phyloP scores from a whole-genome alignment of 2,329 filamentous ascomycete species.

The Parafenestella ontariensis region DNA sequence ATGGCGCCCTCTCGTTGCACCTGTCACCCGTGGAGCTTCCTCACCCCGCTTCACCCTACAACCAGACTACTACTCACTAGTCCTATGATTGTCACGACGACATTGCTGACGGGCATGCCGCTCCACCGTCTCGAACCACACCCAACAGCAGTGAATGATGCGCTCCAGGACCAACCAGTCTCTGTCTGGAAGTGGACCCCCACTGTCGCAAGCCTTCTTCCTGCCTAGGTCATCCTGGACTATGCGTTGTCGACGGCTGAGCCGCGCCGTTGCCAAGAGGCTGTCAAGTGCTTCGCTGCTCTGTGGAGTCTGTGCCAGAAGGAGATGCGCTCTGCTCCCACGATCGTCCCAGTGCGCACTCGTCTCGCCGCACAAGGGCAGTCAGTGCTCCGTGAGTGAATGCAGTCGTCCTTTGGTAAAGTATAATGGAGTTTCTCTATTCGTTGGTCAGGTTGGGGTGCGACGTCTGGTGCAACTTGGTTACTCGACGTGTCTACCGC shows the following conservation, averaged over 20 bases:
- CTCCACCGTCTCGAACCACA: neutral
- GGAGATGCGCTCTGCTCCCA: neutral
- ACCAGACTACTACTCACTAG: neutral
- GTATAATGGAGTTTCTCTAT: no score
- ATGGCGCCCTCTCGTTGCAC: constrained; percentile 3
- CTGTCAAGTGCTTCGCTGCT: constrained; percentile 1
- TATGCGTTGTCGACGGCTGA: constrained; percentile 23
- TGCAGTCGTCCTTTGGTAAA: no score
- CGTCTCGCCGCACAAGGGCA: no score
- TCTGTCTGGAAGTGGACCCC: neutral
- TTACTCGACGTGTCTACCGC: no score
- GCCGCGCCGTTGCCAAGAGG: constrained; percentile 5
- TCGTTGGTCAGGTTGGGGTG: no score
- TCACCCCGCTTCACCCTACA: constrained; percentile 4
- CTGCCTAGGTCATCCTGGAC: constrained; percentile 5
- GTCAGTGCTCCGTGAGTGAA: neutral
- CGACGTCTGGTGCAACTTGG: no score
- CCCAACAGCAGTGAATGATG: neutral
- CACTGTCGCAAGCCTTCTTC: neutral
- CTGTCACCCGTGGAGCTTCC: neutral
- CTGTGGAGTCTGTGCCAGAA: constrained; percentile 5
- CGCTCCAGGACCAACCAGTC: neutral
- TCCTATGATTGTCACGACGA: neutral
- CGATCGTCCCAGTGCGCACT: constrained; percentile 4
- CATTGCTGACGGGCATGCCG: neutral